These are phyloP conservation scores for Hordeum pubiflorum DNA, from an alignment of 202 grass and related monocot species.

Conservation along the genomic window DNA sequence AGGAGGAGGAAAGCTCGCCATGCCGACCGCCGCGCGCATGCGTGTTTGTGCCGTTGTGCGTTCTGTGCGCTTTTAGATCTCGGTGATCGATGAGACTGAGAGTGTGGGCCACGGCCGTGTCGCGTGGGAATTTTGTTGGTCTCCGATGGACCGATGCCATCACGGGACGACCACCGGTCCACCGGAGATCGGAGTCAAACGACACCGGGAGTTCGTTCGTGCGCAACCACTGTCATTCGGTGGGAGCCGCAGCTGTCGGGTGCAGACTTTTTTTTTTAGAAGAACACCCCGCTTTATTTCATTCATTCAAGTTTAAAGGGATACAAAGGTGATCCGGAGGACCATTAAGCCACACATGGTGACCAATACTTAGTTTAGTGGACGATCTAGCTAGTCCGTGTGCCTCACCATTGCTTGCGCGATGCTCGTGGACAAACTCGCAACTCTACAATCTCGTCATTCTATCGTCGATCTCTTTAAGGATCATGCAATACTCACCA, in stretches of 20 bases:
- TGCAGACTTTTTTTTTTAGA: too few species aligned
- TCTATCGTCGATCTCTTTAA: too few species aligned
- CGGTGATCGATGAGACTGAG: not conserved
- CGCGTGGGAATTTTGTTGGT: not conserved
- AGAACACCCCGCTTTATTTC: too few species aligned
- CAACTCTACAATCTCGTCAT: too few species aligned
- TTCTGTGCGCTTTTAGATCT: not conserved
- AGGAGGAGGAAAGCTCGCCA: not conserved
- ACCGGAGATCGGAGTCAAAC: slow-evolving; percentile 13
- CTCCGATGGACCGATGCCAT: not conserved
- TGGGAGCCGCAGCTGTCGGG: not conserved
- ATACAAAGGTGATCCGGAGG: too few species aligned
- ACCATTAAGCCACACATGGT: too few species aligned
- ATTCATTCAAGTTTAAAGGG: too few species aligned
- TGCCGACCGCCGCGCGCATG: not conserved
- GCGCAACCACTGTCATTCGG: not conserved
- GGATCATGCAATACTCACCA: too few species aligned
- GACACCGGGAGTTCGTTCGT: not conserved
- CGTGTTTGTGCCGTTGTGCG: not conserved
- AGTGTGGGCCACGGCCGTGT: not conserved
- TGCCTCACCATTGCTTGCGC: too few species aligned
- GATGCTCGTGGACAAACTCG: too few species aligned
- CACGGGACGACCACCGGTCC: not conserved
- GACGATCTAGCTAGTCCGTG: too few species aligned
- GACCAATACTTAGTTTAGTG: too few species aligned